phyloP scores from a whole-genome alignment of 768 basidiomycete species.

The Lactifluus hygrophoroides region DNA sequence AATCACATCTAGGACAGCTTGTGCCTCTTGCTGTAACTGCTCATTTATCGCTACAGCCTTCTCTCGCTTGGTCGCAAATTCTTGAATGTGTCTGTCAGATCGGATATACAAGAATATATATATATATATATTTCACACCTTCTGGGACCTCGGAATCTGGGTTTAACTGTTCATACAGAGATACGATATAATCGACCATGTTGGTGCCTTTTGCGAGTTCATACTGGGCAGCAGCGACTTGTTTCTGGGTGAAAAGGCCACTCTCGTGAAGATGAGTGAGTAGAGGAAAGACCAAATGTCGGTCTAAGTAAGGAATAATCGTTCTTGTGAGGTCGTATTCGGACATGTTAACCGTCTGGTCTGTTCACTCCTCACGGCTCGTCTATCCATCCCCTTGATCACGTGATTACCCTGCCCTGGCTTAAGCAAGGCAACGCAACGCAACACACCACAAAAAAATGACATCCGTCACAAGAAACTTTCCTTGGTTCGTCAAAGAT shows the following conservation, averaged over 20 bases:
- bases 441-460: no score
- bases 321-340: slow-evolving; percentile 88
- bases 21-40: slow-evolving; percentile 80
- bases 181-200: slow-evolving; percentile 92
- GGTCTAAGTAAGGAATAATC: slow-evolving; percentile 86
- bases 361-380: no score
- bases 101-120: background rate
- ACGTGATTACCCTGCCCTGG: no score
- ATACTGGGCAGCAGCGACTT: slow-evolving; percentile 89
- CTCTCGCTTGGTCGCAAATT: slow-evolving; percentile 69
- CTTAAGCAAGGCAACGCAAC: no score
- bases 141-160: slow-evolving; percentile 60
- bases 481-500: slow-evolving; percentile 81
- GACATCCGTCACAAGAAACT: slow-evolving; percentile 74
- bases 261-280: slow-evolving; percentile 79
- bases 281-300: slow-evolving; percentile 89
- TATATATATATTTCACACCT: slow-evolving; percentile 51
- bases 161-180: slow-evolving; percentile 69
- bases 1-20: slow-evolving; percentile 90
- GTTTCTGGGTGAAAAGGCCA: slow-evolving; percentile 64
- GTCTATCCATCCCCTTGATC: no score
- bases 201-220: slow-evolving; percentile 96
- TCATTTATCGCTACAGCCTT: slow-evolving; percentile 79
- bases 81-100: background rate
- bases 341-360: slow-evolving; percentile 44